Percentiles rank a stretch among this genome's conserved stretches.
phyloP scores from a whole-genome alignment of 2,329 filamentous ascomycete species.

The Coniochaeta hoffmannii region DNA sequence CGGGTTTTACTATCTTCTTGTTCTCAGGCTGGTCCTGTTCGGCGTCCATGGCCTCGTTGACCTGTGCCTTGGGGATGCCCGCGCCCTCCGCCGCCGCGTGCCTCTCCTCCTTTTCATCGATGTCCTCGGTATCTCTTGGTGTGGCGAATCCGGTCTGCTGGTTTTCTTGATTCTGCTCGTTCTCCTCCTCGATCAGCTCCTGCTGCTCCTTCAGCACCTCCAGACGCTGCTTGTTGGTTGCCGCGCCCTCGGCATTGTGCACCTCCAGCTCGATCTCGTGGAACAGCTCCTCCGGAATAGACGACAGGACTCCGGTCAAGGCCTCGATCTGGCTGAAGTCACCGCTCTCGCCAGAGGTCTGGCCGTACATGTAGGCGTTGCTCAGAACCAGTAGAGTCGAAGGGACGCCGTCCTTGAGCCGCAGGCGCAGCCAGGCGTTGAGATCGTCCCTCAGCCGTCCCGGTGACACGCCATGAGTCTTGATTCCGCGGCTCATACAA shows the following conservation, averaged over 20 bases:
- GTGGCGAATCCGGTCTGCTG: conserved; percentile 66
- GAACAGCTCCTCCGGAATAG: conserved; percentile 96
- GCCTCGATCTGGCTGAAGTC: conserved; percentile 88
- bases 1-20: conserved; percentile 5
- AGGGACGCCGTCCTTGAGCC: conserved; percentile 89
- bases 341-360: conserved; percentile 61
- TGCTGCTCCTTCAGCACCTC: conserved; percentile 98
- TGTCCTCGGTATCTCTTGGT: conserved; percentile 81
- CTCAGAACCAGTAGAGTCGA: conserved; percentile 91
- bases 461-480: conserved; percentile 86
- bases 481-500: conserved; percentile 83
- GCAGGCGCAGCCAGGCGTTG: conserved; percentile 87
- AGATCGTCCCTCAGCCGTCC: conserved; percentile 83
- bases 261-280: conserved; percentile 99
- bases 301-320: conserved; percentile 82
- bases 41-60: conserved; percentile 46
- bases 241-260: conserved; percentile 90
- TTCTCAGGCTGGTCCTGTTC: conserved; percentile 42
- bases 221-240: conserved; percentile 97
- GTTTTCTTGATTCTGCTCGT: conserved; percentile 79
- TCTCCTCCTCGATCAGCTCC: conserved; percentile 95
- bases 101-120: conserved; percentile 87
- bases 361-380: conserved; percentile 95
- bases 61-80: conserved; percentile 37
- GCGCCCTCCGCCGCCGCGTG: conserved; percentile 40